Conservation (phyloP, 805 yeast species). For the Sungouiella blattae region DNA sequence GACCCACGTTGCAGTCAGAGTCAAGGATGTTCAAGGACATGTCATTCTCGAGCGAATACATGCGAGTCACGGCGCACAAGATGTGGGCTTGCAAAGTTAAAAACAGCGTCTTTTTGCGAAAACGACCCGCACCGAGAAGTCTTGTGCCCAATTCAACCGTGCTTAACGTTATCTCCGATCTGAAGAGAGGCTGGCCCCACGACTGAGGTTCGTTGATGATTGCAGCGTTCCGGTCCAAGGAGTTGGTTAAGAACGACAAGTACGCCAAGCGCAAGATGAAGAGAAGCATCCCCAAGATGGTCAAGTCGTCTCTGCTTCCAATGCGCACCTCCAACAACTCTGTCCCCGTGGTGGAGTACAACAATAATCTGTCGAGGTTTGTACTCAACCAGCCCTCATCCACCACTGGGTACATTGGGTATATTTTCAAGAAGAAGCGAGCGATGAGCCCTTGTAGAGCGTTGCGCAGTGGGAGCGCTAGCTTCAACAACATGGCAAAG, state of each 20-base stretch:
- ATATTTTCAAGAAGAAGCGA: conserved; percentile 13
- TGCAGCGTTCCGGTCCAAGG: conserved; percentile 8
- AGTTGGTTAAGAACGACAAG: conserved; percentile 14
- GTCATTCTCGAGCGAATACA: conserved; percentile 16
- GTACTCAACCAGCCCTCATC: conserved; percentile 11
- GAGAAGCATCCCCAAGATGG: conserved; percentile 12
- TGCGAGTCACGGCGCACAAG: conserved; percentile 9
- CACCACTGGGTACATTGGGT: conserved; percentile 14
- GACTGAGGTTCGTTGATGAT: conserved; percentile 1
- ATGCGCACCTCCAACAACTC: conserved; percentile 6
- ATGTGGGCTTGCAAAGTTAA: conserved; percentile 17
- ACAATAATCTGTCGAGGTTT: not conserved
- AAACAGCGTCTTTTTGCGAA: conserved; percentile 9
- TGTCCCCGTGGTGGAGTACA: conserved; percentile 3
- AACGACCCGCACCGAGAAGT: conserved; percentile 10
- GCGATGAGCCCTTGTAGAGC: conserved; percentile 9
- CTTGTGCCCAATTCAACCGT: conserved; percentile 13
- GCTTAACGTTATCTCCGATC: conserved; percentile 13
- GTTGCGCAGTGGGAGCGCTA: conserved; percentile 10
- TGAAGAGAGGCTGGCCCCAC: not conserved
- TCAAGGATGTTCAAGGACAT: conserved; percentile 8
- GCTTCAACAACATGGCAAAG: conserved; percentile 7
- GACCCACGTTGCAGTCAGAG: conserved; percentile 6
- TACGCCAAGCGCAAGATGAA: conserved; percentile 16
- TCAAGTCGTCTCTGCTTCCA: conserved; percentile 11